Conservation (phyloP, 768 basidiomycete genomes). For the Tylopilus balloui region DNA sequence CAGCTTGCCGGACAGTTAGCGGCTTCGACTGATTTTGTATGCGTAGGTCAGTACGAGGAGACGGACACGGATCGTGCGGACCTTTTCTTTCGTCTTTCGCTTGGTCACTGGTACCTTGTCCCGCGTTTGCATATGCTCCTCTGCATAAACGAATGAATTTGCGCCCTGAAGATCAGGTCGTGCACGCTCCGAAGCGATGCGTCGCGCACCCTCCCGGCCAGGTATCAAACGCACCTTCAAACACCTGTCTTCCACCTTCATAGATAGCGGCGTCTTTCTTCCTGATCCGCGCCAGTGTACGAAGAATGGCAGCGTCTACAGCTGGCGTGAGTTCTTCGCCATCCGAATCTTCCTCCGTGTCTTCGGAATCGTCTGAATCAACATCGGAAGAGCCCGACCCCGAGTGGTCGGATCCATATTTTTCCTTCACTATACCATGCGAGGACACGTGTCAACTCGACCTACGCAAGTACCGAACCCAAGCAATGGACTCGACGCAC, state of each 20-base stretch:
- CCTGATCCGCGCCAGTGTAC: conserved; percentile 83
- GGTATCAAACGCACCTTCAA: conserved; percentile 57
- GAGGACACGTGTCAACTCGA: background rate
- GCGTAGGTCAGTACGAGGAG: background rate
- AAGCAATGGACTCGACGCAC: conserved; percentile 39
- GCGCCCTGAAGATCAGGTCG: background rate
- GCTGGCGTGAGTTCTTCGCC: conserved; percentile 93
- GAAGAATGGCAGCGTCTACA: conserved; percentile 89
- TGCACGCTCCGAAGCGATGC: background rate
- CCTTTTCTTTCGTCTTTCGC: conserved; percentile 48
- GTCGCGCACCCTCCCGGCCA: background rate
- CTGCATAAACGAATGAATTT: conserved; percentile 33
- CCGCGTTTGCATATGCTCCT: conserved; percentile 54
- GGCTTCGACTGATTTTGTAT: conserved; percentile 52
- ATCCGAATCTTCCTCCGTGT: conserved; percentile 88
- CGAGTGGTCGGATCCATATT: conserved; percentile 76
- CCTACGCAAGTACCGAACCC: background rate
- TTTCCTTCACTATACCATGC: conserved; percentile 62
- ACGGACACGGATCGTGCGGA: conserved; percentile 18
- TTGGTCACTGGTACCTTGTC: conserved; percentile 23
- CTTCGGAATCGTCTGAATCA: conserved; percentile 56
- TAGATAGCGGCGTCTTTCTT: conserved; percentile 85
- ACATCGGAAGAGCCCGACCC: conserved; percentile 8
- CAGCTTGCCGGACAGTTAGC: conserved; percentile 69
- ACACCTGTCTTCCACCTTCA: conserved; percentile 60